A percentile compares a stretch with the other conserved stretches of the same genome.
Conservation (phyloP, 2,329 filamentous ascomycete species). For the Phoma sp. region DNA sequence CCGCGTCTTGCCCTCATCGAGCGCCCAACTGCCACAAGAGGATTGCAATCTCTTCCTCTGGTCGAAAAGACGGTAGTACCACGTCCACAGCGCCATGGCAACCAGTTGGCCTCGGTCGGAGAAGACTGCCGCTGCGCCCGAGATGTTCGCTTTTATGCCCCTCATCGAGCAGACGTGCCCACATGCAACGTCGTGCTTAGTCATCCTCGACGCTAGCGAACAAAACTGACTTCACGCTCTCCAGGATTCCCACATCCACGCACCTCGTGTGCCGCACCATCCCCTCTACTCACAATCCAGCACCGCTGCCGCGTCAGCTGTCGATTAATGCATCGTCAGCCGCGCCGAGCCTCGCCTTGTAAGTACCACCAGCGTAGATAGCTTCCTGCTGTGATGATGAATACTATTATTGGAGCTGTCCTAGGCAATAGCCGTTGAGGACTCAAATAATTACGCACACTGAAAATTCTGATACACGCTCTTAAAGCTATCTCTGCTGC, state of each 20-base stretch:
- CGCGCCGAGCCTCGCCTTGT: slow-evolving; percentile 13
- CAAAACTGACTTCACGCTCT: slow-evolving; percentile 7
- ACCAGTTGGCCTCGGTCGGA: slow-evolving; percentile 5
- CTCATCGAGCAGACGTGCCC: too few relatives aligned
- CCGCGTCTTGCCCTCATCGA: slow-evolving; percentile 6
- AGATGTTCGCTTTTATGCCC: neutral
- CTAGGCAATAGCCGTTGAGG: slow-evolving; percentile 59
- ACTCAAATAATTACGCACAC: slow-evolving; percentile 57
- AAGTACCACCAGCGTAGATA: slow-evolving; percentile 19
- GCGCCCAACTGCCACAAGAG: slow-evolving; percentile 1
- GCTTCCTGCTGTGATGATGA: slow-evolving; percentile 60
- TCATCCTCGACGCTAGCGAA: slow-evolving; percentile 3
- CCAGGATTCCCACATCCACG: neutral
- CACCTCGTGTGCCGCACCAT: too few relatives aligned
- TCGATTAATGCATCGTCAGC: slow-evolving; percentile 14
- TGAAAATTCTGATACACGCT: slow-evolving; percentile 51
- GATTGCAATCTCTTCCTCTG: slow-evolving; percentile 11
- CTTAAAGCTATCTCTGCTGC: slow-evolving; percentile 24
- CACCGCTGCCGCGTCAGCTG: slow-evolving; percentile 3
- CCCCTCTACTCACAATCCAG: neutral
- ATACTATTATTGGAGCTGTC: slow-evolving; percentile 79
- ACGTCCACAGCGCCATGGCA: slow-evolving; percentile 7
- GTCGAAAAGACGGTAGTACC: slow-evolving; percentile 7
- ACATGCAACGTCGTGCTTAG: slow-evolving; percentile 1
- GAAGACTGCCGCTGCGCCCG: neutral